Evolutionary conservation across 768 basidiomycete genomes (phyloP).

Genomic region (Agrocybe pediades): DNA sequence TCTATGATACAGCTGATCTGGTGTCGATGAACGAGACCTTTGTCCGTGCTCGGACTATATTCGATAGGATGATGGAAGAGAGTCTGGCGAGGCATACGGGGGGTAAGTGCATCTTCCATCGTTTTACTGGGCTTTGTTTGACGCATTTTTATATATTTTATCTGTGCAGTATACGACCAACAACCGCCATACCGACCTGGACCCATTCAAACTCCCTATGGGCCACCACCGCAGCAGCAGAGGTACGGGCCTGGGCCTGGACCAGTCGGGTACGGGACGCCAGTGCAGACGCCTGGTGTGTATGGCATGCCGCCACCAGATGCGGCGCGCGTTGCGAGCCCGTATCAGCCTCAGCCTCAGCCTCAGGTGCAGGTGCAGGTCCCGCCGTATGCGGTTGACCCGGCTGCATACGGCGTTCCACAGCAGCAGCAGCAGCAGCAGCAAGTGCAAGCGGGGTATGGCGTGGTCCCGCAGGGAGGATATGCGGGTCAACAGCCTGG

Average conservation of each 20-base stretch:
- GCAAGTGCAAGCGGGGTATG: constrained; percentile 25
- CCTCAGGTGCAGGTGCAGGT: constrained; percentile 8
- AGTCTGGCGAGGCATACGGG: constrained; percentile 75
- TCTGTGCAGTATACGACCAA: constrained; percentile 56
- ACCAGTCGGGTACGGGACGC: too few relatives aligned
- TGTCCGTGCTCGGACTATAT: constrained; percentile 83
- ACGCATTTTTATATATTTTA: constrained; percentile 8
- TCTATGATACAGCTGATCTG: constrained; percentile 68
- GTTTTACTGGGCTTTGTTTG: not conserved
- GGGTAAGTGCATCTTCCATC: constrained; percentile 36
- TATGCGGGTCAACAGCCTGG: constrained; percentile 35
- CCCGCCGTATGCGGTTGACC: constrained; percentile 4
- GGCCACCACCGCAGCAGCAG: constrained; percentile 30
- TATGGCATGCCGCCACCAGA: not conserved
- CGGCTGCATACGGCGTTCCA: constrained; percentile 3
- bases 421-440: constrained; percentile 21
- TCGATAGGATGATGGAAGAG: constrained; percentile 94
- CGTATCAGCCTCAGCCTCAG: constrained; percentile 15
- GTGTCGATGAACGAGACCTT: constrained; percentile 96
- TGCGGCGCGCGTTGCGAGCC: not conserved
- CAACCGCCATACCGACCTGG: constrained; percentile 19
- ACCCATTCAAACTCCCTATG: constrained; percentile 6
- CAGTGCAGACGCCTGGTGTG: too few relatives aligned
- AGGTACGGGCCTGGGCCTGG: constrained; percentile 36
- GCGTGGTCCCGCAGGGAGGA: constrained; percentile 25